Evolutionary conservation across 176 grass and related monocot genomes (phyloP), one percentile per base, ranked within the genome.

Genomic region (Cenchrus purpureus): DNA sequence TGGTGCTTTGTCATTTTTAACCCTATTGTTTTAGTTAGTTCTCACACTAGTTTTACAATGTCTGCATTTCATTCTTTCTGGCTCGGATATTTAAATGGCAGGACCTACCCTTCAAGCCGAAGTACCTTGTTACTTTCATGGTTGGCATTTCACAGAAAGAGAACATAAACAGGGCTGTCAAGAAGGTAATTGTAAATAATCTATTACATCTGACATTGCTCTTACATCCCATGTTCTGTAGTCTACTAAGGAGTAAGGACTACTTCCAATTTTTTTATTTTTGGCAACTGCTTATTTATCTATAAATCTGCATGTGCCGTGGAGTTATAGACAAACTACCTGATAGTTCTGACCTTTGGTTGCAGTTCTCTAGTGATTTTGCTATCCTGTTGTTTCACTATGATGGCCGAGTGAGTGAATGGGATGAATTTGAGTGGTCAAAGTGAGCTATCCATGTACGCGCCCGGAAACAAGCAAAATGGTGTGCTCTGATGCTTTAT

Each of bases 51-150:
- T 19, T 79, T 60, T 64, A 32, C 57, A 14, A n/a, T 59, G 20
- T 83, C 44, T 28, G 40, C 76, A 12, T 54, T 63, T 32, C 19
- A 58, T 70, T 77, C 25, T 68, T 20, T 22, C 53, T 71, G 28
- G 14, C 78, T 2, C 6, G 22, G 45, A 60, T 86, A 44, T 68
- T 73, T 80, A 71, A 89, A 85, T 62, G 12, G 3, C 93, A 98
- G 96, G 96, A 98, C 48, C 82, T 94, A 77, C 85, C 85, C 12
- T 80, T 92, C 48, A 93, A 90, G 87, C 87, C 84, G 6, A 98
- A 94, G 81, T 98, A 98, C 89, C 96, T 95, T 89, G 93, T 95
- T 71, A 91, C 91, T 61, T 98, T 98, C 53, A 90, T 93, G 58
- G 96, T 95, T 84, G 89, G 89, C 77, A 90, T 84, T 83, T 76